These are phyloP conservation scores for Lasiodiplodia gonubiensis DNA, from an alignment of 2,329 filamentous ascomycete species.

Conservation along the genomic window DNA sequence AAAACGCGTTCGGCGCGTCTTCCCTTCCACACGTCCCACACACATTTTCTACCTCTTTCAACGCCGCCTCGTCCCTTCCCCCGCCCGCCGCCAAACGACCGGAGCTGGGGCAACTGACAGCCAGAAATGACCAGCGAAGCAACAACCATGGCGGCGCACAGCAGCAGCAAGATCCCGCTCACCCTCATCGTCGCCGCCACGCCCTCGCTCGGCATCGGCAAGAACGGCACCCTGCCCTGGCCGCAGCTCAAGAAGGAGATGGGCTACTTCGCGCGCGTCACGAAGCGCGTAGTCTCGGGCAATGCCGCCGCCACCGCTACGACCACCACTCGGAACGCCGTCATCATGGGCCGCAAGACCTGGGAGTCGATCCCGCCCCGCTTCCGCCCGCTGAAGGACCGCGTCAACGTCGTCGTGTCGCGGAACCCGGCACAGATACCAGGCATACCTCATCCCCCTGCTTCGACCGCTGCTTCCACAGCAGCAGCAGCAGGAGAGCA, in stretches of 20 bases:
- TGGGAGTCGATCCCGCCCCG: slow-evolving; percentile 85
- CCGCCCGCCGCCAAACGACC: background rate
- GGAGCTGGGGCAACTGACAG: background rate
- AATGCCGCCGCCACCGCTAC: slow-evolving; percentile 32
- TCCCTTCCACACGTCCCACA: slow-evolving; percentile 1
- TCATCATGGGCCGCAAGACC: slow-evolving; percentile 97
- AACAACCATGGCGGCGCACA: background rate
- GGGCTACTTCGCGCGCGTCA: slow-evolving; percentile 92
- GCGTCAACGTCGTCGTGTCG: slow-evolving; percentile 83
- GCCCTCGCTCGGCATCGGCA: slow-evolving; percentile 87
- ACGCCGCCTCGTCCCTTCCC: background rate
- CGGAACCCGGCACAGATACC: slow-evolving; percentile 41
- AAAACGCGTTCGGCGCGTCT: slow-evolving; percentile 24
- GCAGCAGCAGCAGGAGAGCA: background rate
- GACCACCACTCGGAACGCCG: slow-evolving; percentile 59
- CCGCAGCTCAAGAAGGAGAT: slow-evolving; percentile 87
- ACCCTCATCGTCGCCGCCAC: slow-evolving; percentile 96
- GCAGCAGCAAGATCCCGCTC: slow-evolving; percentile 59
- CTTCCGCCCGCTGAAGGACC: slow-evolving; percentile 78
- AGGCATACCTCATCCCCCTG: background rate
- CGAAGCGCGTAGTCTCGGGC: slow-evolving; percentile 63
- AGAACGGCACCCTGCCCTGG: slow-evolving; percentile 82
- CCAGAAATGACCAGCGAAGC: slow-evolving; percentile 4
- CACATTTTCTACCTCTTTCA: background rate
- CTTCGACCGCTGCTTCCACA: background rate